A percentile compares a stretch with the other conserved stretches of the same genome.
Conservation (phyloP, 345 rosid genomes). For the Citrus sp. region DNA sequence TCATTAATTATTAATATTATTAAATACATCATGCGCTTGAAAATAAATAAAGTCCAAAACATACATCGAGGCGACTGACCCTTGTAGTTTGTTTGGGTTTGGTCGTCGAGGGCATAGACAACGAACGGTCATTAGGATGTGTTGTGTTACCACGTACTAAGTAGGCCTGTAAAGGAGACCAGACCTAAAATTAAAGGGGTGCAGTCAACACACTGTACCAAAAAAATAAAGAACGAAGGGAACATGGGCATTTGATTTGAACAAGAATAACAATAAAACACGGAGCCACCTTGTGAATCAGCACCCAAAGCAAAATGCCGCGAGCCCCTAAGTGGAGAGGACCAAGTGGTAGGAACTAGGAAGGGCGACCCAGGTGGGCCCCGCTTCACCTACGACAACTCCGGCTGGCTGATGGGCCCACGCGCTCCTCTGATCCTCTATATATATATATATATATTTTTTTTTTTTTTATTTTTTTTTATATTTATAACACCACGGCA, state of each 20-base stretch:
- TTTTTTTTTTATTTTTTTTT: no score
- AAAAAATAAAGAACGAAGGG: neutral
- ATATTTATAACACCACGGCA: no score
- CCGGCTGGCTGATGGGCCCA: slow-evolving; percentile 1
- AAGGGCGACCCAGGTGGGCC: slow-evolving; percentile 8
- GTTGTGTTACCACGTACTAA: no score
- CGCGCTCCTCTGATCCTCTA: no score
- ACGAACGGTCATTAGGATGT: neutral
- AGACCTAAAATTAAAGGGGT: neutral
- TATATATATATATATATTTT: no score
- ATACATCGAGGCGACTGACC: no score
- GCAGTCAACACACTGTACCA: neutral
- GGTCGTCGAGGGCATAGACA: no score
- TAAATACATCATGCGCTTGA: no score
- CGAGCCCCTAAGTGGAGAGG: neutral
- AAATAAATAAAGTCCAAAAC: no score
- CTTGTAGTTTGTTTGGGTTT: no score
- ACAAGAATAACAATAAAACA: neutral
- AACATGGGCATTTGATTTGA: neutral
- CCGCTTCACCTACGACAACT: slow-evolving; percentile 11
- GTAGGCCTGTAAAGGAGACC: neutral
- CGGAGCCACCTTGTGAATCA: slow-evolving; percentile 17
- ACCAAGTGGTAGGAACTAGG: slow-evolving; percentile 12
- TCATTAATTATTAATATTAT: no score
- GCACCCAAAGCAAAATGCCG: neutral